Percentiles rank a stretch among this genome's conserved stretches.
phyloP scores from a whole-genome alignment of 2,329 filamentous ascomycete genomes.

The Aspergillus tamarii region DNA sequence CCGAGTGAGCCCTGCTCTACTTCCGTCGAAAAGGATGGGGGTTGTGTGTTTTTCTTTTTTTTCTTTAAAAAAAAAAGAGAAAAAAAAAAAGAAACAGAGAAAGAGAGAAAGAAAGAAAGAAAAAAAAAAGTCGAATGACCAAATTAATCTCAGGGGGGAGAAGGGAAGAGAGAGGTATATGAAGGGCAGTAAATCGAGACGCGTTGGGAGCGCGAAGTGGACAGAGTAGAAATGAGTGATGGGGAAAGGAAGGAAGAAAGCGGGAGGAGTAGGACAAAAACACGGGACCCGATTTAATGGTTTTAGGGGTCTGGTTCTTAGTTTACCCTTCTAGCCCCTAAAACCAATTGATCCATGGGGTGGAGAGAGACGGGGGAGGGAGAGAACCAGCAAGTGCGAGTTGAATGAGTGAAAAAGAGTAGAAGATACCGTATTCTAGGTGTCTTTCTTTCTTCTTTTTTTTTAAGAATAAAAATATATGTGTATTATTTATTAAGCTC shows the following conservation, averaged over 20 bases:
- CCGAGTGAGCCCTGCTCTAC: conserved; percentile 29
- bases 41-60: too few species aligned
- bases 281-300: conserved; percentile 8
- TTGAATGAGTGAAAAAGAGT: too few species aligned
- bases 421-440: too few species aligned
- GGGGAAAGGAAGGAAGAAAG: conserved; percentile 16
- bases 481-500: not conserved
- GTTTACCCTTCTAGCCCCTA: not conserved
- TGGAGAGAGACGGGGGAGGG: conserved; percentile 4
- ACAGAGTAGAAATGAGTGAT: conserved; percentile 10
- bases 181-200: conserved; percentile 10
- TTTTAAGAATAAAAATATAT: too few species aligned
- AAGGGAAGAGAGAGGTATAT: not conserved
- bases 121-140: not conserved
- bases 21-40: conserved; percentile 17
- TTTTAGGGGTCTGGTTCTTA: conserved; percentile 6
- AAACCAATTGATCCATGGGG: not conserved
- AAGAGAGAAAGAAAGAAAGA: too few species aligned
- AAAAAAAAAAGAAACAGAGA: too few species aligned
- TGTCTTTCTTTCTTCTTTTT: too few species aligned
- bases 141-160: not conserved
- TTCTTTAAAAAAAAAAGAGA: too few species aligned
- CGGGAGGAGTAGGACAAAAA: conserved; percentile 17
- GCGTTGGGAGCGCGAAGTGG: conserved; percentile 4
- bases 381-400: not conserved